Conservation (phyloP, 306 rosid genomes). For the Acacia confusa region DNA sequence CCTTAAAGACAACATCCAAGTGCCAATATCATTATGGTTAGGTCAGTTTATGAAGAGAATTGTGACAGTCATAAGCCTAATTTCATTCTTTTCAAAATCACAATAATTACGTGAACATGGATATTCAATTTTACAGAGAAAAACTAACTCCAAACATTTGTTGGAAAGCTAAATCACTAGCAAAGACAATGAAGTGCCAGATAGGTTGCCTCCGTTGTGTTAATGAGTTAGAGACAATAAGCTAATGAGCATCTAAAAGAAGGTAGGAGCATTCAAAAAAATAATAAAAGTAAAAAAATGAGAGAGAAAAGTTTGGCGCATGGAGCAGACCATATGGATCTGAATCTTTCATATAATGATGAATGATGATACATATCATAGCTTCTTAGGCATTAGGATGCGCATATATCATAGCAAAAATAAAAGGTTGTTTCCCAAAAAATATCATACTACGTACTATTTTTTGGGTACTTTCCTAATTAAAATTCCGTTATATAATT, state of each 20-base stretch:
- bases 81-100: slow-evolving; percentile 61
- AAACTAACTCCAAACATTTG: slow-evolving; percentile 36
- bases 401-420: too few species aligned
- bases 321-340: too few species aligned
- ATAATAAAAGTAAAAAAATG: too few species aligned
- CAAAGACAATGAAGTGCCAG: slow-evolving; percentile 53
- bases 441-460: too few species aligned
- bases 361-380: too few species aligned
- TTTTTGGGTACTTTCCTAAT: too few species aligned
- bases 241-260: slow-evolving; percentile 26
- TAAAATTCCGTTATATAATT: background rate
- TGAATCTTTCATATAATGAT: too few species aligned
- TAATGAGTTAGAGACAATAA: slow-evolving; percentile 45
- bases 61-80: slow-evolving; percentile 50
- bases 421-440: too few species aligned
- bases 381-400: too few species aligned
- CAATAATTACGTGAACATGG: slow-evolving; percentile 44
- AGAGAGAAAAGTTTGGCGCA: too few species aligned
- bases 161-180: slow-evolving; percentile 38
- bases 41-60: slow-evolving; percentile 27
- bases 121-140: slow-evolving; percentile 10
- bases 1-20: too few species aligned
- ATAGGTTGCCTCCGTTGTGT: slow-evolving; percentile 49
- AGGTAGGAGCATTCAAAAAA: too few species aligned
- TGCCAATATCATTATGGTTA: slow-evolving; percentile 27